Conservation (phyloP, 2,329 filamentous ascomycete species). For the Blumeriella jaapii region DNA sequence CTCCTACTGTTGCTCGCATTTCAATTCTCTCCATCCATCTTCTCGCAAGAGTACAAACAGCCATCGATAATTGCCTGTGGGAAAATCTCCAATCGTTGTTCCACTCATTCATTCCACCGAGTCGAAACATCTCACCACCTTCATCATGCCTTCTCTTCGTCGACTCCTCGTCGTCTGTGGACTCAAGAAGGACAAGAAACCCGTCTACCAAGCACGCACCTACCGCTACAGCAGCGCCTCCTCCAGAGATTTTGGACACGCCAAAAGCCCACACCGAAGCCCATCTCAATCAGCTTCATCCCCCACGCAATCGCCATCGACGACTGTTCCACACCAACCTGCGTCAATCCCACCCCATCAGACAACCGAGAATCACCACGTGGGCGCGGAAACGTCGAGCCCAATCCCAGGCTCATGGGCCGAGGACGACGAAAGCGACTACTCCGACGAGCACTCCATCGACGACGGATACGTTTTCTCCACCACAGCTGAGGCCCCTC, state of each 20-base stretch:
- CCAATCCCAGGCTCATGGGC: too few species aligned
- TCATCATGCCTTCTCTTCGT: conserved; percentile 1
- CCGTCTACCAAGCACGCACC: conserved; percentile 1
- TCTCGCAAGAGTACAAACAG: too few species aligned
- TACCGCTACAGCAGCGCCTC: conserved; percentile 1
- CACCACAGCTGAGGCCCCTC: background rate
- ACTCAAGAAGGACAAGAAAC: background rate
- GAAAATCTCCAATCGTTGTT: too few species aligned
- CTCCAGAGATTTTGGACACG: background rate
- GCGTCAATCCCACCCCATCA: too few species aligned
- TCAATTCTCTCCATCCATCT: too few species aligned
- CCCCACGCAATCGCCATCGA: background rate
- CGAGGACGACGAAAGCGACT: background rate
- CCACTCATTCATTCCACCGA: too few species aligned
- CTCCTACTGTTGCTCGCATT: too few species aligned
- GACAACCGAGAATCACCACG: too few species aligned
- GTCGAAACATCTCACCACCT: background rate
- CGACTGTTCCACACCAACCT: too few species aligned
- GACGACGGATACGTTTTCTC: background rate
- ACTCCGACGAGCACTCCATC: background rate
- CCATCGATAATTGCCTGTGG: too few species aligned
- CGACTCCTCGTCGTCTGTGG: background rate
- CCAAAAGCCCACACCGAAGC: background rate
- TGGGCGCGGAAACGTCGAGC: too few species aligned
- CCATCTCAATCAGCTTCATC: background rate